Base-by-base conservation (phyloP, 306 rosid genomes). In the Cucurbita maxima region DNA sequence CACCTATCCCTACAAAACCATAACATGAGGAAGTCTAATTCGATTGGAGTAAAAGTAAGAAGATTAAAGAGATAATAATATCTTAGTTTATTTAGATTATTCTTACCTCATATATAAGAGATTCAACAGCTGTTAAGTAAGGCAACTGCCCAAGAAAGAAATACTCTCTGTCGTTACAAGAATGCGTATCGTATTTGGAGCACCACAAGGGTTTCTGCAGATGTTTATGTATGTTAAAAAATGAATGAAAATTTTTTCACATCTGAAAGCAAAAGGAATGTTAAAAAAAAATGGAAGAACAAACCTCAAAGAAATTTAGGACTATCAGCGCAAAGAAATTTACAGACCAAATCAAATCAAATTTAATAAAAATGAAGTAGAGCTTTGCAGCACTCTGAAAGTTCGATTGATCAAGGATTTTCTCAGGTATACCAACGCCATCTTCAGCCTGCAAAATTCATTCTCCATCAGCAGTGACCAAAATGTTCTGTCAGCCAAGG, bases 181-280 rank as follows among this genome's bases (percentile, higher is more conserved):
- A 76, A 78, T 82, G 60, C 3, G 77, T 45, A 38, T 80, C 55
- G 71, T 73, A 70, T 53, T 74, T 91, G 72, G 79, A 81, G 79
- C 99, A 94, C 99, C 99, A 94, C 56, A 90, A 80, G 62, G 99
- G 99, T 83, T 84, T 86, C 99, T 94, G 90, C 71, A 72, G 69
- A 82, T 40, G 79, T 41, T 63, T 59, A 44, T 77, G n/a, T 19
- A 66, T 43, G 38, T 40, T 2, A 40, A 16, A 11, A 69, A 68
- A 47, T 22, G 19, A 69, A 69, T 25, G 13, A 25, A 67, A 69
- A 47, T 69, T 13, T 13, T 69, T 60, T 69, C 4, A 12, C 73
- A 48, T 25, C 73, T 69, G 54, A 69, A 45, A 48, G 50, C 34
- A 16, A 45, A 20, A 13, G 14, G 16, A 51, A 40, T 2, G 14